Conservation (phyloP, 345 rosid genomes). For the Camelina sativa region DNA sequence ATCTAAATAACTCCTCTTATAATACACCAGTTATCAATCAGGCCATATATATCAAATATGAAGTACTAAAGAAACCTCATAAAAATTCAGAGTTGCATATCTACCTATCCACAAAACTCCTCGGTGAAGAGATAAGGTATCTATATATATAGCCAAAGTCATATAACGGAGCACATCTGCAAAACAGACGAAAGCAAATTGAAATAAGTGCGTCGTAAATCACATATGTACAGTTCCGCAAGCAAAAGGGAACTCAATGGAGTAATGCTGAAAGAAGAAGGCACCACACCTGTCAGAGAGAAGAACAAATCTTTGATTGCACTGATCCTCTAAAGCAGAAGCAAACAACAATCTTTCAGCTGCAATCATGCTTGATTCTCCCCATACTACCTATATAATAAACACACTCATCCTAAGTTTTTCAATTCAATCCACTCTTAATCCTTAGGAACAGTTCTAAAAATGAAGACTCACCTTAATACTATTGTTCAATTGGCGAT, state of each 20-base stretch:
- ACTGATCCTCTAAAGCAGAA: constrained; percentile 73
- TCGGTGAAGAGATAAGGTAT: constrained; percentile 78
- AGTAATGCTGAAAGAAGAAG: constrained; percentile 5
- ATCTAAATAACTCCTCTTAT: no score
- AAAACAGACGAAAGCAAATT: constrained; percentile 26
- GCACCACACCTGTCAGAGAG: constrained; percentile 83
- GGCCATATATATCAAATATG: constrained; percentile 13
- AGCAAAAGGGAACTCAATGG: neutral
- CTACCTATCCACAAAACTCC: constrained; percentile 98
- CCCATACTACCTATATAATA: constrained; percentile 74
- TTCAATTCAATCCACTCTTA: no score
- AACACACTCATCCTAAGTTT: constrained; percentile 10
- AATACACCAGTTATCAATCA: constrained; percentile 25
- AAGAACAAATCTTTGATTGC: constrained; percentile 85
- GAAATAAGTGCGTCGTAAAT: no score
- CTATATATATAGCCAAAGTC: constrained; percentile 81
- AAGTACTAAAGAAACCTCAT: constrained; percentile 52
- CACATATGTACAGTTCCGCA: neutral
- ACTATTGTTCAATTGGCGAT: constrained; percentile 75
- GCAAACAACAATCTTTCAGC: constrained; percentile 83
- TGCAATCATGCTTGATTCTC: constrained; percentile 84
- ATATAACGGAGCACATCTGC: constrained; percentile 93
- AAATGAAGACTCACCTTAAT: constrained; percentile 58
- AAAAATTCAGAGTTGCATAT: constrained; percentile 36
- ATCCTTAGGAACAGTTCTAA: no score